phyloP scores from a whole-genome alignment of 495 filamentous ascomycete species.

The Darksidea phi region DNA sequence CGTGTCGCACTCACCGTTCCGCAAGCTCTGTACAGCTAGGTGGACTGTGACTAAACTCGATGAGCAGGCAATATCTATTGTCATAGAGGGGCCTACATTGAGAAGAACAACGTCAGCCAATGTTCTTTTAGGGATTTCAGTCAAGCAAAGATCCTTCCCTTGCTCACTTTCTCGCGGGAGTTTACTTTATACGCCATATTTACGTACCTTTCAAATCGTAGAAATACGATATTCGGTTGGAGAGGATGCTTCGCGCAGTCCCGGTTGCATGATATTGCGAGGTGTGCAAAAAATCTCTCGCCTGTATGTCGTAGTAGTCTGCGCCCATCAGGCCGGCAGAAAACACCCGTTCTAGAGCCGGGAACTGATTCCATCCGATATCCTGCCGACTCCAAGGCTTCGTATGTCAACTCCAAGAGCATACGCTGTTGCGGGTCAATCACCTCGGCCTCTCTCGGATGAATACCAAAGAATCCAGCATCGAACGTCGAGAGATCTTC shows the following conservation, averaged over 20 bases:
- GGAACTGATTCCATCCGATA: not conserved
- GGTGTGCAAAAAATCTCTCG: not conserved
- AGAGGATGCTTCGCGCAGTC: slow-evolving; percentile 4
- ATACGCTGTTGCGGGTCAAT: slow-evolving; percentile 22
- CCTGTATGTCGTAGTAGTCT: slow-evolving; percentile 5
- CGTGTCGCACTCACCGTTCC: not conserved
- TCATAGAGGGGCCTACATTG: slow-evolving; percentile 15
- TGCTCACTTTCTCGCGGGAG: no score
- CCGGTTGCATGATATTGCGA: slow-evolving; percentile 5
- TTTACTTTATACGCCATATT: no score
- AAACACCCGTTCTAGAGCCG: slow-evolving; percentile 5
- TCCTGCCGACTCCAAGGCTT: slow-evolving; percentile 16
- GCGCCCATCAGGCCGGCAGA: slow-evolving; percentile 1
- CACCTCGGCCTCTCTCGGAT: not conserved
- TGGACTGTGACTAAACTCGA: slow-evolving; percentile 24
- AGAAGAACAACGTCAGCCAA: no score
- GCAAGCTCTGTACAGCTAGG: slow-evolving; percentile 9
- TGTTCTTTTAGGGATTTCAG: no score
- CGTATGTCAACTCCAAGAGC: slow-evolving; percentile 14
- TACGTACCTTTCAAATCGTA: slow-evolving; percentile 28
- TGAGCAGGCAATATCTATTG: slow-evolving; percentile 27
- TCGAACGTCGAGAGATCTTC: slow-evolving; percentile 7
- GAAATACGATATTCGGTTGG: slow-evolving; percentile 26
- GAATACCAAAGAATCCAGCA: slow-evolving; percentile 14
- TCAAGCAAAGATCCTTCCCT: no score